phyloP scores from a whole-genome alignment of 176 grass and related monocot genomes.

The Oryza nivara region DNA sequence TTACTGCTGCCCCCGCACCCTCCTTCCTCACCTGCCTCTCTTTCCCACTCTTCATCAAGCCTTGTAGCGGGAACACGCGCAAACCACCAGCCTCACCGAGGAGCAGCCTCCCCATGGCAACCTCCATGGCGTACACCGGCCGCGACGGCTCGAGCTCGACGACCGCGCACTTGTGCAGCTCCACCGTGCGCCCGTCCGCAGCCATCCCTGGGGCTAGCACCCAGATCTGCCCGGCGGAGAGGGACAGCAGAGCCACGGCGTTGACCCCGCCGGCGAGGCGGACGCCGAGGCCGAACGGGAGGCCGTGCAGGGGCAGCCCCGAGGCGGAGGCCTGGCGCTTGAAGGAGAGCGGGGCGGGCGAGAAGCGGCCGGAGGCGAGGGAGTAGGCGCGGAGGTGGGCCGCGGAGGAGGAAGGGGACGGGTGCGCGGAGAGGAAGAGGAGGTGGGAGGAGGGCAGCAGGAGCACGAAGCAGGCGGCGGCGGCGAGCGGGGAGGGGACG shows the following conservation, averaged over 20 bases:
- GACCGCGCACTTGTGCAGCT: conserved; percentile 84
- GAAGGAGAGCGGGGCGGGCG: conserved; percentile 52
- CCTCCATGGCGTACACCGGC: conserved; percentile 71
- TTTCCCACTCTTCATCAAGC: conserved; percentile 66
- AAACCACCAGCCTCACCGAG: conserved; percentile 79
- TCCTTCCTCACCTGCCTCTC: conserved; percentile 34
- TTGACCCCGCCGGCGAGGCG: conserved; percentile 66
- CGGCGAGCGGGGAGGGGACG: conserved; percentile 61
- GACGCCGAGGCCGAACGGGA: conserved; percentile 67
- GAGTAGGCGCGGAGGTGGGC: conserved; percentile 70
- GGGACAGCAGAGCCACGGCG: conserved; percentile 65
- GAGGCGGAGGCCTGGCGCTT: conserved; percentile 39
- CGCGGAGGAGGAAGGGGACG: conserved; percentile 52
- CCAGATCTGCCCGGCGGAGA: conserved; percentile 88
- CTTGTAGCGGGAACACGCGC: conserved; percentile 66
- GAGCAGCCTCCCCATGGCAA: conserved; percentile 70
- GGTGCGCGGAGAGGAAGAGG: conserved; percentile 59
- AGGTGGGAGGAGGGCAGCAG: conserved; percentile 56
- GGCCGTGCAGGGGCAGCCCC: conserved; percentile 50
- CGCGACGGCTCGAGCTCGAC: conserved; percentile 61
- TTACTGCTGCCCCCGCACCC: conserved; percentile 37
- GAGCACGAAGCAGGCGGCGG: conserved; percentile 58
- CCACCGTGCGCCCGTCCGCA: conserved; percentile 48
- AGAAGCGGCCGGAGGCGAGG: conserved; percentile 53
- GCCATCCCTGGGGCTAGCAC: conserved; percentile 53